Base-by-base conservation (phyloP, 75 land plant species). In the Pinus tabuliformis region DNA sequence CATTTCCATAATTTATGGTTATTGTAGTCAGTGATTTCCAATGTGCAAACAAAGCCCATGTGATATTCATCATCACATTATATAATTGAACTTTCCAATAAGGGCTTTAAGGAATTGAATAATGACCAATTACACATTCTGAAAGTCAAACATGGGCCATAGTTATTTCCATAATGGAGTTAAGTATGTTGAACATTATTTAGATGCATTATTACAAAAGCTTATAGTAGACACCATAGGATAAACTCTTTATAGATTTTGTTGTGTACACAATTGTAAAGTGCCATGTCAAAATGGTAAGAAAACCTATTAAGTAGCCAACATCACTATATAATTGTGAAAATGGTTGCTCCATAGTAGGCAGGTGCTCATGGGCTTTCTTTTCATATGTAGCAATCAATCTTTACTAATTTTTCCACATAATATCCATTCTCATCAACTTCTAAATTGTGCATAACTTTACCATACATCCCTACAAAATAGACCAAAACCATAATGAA, bases 251-350 rank as follows among this genome's bases (percentile, higher is more conserved):
- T 56, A 93, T 82, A 20, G 93, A 89, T 75, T 81, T 80, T 72
- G 86, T 83, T 12, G 95, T 86, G 59, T 93, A 93, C 16, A 78
- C 80, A 72, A 74, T 87, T 57, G 95, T 93, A 54, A 93, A 84
- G 79, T 93, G 91, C 95, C 95, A 93, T 73, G 95, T 93, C 70
- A 93, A 78, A 63, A 91, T 84, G 15, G 95, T 93, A 56, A 93
- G 56, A 76, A 93, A 78, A 28, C 93, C 93, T 61, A 93, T 93
- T 66, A 93, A 75, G 77, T 83, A 7, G 95, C 91, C 54, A 93
- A 79, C 95, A 93, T 89, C 36, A 87, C 83, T 26, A 26, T 26
- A 26, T 26, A 26, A 26, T 26, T 26, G 26, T 26, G 26, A 26
- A 26, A 26, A 26, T 26, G 26, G 26, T 26, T 26, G 26, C 26